These are phyloP conservation scores for Lolium multiflorum DNA, from an alignment of 176 grass and related monocot species.

Conservation along the genomic window DNA sequence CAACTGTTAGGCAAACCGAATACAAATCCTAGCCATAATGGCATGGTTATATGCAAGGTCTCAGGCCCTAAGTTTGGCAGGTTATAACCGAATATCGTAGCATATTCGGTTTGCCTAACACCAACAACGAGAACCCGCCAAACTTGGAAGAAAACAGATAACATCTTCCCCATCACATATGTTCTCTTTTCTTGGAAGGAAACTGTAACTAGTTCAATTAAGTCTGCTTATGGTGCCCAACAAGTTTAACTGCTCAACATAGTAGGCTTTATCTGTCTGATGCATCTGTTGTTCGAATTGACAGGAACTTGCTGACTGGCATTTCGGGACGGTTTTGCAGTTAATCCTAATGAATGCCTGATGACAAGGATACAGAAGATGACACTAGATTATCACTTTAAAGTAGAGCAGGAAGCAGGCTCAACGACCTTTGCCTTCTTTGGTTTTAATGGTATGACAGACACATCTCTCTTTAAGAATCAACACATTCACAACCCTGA, in stretches of 20 bases:
- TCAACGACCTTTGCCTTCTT: conserved; percentile 91
- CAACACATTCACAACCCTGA: background rate
- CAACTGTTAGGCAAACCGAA: no score
- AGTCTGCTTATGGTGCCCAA: background rate
- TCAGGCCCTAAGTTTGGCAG: no score
- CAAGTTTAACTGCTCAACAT: conserved; percentile 1
- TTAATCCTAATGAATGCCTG: conserved; percentile 82
- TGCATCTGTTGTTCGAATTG: conserved; percentile 67
- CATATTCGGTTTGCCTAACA: no score
- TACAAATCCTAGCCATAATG: no score
- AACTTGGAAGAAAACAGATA: background rate
- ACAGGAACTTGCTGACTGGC: conserved; percentile 96
- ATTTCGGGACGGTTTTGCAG: conserved; percentile 99
- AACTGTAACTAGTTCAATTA: background rate
- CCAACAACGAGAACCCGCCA: background rate
- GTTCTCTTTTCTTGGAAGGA: background rate
- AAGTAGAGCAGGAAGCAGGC: conserved; percentile 97
- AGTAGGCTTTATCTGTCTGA: conserved; percentile 69
- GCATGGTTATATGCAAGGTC: no score
- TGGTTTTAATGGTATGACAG: conserved; percentile 89
- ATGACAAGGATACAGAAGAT: conserved; percentile 99
- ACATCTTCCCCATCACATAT: background rate
- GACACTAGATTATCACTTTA: conserved; percentile 98
- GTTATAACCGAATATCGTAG: no score
- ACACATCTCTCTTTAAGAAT: conserved; percentile 21